These are phyloP conservation scores for Phytophthora pseudosyringae DNA, from an alignment of 352 stramenopile genomes.

Conservation along the genomic window DNA sequence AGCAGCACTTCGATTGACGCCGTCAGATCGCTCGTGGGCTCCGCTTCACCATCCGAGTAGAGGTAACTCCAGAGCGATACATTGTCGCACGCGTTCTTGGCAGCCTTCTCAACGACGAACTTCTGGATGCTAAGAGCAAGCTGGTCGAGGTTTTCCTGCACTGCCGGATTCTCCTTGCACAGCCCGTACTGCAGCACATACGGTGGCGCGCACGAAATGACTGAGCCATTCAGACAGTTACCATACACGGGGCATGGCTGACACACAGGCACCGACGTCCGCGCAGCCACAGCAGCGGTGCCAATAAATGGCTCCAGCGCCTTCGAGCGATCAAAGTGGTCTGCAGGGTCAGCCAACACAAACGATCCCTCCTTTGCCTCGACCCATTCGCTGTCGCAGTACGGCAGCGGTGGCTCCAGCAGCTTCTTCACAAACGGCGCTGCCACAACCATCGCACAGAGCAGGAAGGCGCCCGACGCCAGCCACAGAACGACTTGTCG, in stretches of 20 bases:
- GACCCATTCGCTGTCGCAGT: conserved; percentile 61
- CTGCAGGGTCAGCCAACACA: conserved; percentile 28
- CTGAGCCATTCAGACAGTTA: conserved; percentile 55
- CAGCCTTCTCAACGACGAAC: conserved; percentile 48
- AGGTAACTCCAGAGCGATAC: conserved; percentile 41
- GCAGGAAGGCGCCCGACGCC: conserved; percentile 32
- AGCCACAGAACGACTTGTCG: conserved; percentile 48
- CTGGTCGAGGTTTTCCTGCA: conserved; percentile 51
- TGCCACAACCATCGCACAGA: conserved; percentile 52
- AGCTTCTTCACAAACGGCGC: conserved; percentile 48
- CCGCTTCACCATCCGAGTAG: neutral
- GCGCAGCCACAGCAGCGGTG: conserved; percentile 15
- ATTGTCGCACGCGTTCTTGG: conserved; percentile 42
- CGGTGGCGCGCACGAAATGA: conserved; percentile 54
- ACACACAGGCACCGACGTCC: conserved; percentile 26
- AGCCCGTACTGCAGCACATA: conserved; percentile 54
- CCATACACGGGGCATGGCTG: conserved; percentile 69
- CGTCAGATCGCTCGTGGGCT: conserved; percentile 16
- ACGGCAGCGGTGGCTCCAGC: conserved; percentile 44
- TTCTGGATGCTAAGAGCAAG: conserved; percentile 56
- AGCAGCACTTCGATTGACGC: conserved; percentile 52
- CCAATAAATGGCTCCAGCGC: conserved; percentile 59
- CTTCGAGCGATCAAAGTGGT: conserved; percentile 50
- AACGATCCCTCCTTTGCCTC: conserved; percentile 33
- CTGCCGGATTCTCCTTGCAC: conserved; percentile 64